Percentiles rank a stretch among this genome's conserved stretches.
Evolutionary conservation across 768 basidiomycete species (phyloP).

Genomic region (Mycena epipterygia): DNA sequence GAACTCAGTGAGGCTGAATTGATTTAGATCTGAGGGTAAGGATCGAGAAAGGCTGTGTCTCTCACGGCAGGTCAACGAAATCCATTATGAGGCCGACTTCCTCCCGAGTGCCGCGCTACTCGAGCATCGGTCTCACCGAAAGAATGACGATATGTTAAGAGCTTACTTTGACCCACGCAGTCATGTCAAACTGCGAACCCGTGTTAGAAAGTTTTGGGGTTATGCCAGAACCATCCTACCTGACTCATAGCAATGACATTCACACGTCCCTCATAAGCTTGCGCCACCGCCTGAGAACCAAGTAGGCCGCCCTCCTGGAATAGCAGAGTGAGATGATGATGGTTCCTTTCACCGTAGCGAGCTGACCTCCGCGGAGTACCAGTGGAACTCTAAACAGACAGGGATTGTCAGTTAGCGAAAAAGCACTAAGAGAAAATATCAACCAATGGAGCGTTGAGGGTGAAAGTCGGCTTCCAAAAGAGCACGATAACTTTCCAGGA

Average conservation of each 20-base stretch:
- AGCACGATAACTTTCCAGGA: constrained; percentile 75
- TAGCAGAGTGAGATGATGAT: constrained; percentile 21
- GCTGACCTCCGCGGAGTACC: constrained; percentile 85
- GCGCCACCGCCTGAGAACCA: constrained; percentile 91
- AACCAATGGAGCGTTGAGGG: constrained; percentile 67
- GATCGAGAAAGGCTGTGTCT: constrained; percentile 26
- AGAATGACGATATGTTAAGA: constrained; percentile 39
- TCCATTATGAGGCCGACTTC: constrained; percentile 90
- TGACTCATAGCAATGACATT: constrained; percentile 90
- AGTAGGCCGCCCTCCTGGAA: constrained; percentile 86
- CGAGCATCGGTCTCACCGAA: constrained; percentile 32
- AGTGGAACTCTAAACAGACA: constrained; percentile 76
- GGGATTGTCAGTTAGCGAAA: not conserved
- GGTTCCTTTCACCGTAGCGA: constrained; percentile 29
- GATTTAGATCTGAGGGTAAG: constrained; percentile 3
- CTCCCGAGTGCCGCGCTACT: constrained; percentile 75
- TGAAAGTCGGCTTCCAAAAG: constrained; percentile 77
- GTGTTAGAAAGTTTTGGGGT: constrained; percentile 33
- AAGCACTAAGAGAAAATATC: not conserved
- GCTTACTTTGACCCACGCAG: constrained; percentile 91
- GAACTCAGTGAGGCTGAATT: constrained; percentile 79
- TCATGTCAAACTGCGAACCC: constrained; percentile 83
- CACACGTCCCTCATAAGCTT: constrained; percentile 74
- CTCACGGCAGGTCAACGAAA: constrained; percentile 69
- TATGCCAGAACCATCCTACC: constrained; percentile 52